Conservation (phyloP, 108 stramenopile species). For the Poteriospumella lacustris region DNA sequence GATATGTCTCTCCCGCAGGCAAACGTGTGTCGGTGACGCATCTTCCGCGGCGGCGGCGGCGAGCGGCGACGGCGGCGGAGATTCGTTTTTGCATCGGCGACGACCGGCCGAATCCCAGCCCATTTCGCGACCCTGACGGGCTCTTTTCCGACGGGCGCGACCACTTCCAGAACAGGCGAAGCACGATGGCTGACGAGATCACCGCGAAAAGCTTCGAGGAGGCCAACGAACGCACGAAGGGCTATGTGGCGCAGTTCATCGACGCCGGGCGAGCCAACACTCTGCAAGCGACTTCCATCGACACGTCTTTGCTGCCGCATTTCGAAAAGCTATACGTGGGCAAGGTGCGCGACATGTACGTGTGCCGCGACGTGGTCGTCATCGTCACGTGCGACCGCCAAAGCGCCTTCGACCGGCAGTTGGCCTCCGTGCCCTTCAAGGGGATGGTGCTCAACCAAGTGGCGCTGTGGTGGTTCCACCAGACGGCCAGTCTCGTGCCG, state of each 20-base stretch:
- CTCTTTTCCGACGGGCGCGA: too few relatives aligned
- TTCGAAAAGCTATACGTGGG: conserved; percentile 25
- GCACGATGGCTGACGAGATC: too few relatives aligned
- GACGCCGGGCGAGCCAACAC: neutral
- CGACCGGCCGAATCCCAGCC: too few relatives aligned
- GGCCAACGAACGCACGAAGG: neutral
- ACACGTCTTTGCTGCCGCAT: neutral
- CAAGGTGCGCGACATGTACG: conserved; percentile 57
- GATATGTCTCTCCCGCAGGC: too few relatives aligned
- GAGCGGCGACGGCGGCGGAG: too few relatives aligned
- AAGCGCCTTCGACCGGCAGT: conserved; percentile 91
- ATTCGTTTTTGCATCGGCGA: too few relatives aligned
- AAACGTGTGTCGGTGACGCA: too few relatives aligned
- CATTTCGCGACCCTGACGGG: too few relatives aligned
- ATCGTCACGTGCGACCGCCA: conserved; percentile 95
- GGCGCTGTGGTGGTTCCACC: conserved; percentile 79
- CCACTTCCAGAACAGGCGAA: too few relatives aligned
- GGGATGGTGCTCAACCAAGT: conserved; percentile 89
- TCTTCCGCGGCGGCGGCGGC: too few relatives aligned
- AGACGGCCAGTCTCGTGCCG: conserved; percentile 75
- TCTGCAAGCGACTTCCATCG: neutral
- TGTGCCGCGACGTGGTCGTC: conserved; percentile 55
- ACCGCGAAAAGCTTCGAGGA: too few relatives aligned
- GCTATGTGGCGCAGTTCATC: neutral
- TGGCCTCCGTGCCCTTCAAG: conserved; percentile 91